Evolutionary conservation across 2,329 filamentous ascomycete genomes (phyloP), one percentile per base, ranked within the genome.

Genomic region (Malbranchea zuffiana): DNA sequence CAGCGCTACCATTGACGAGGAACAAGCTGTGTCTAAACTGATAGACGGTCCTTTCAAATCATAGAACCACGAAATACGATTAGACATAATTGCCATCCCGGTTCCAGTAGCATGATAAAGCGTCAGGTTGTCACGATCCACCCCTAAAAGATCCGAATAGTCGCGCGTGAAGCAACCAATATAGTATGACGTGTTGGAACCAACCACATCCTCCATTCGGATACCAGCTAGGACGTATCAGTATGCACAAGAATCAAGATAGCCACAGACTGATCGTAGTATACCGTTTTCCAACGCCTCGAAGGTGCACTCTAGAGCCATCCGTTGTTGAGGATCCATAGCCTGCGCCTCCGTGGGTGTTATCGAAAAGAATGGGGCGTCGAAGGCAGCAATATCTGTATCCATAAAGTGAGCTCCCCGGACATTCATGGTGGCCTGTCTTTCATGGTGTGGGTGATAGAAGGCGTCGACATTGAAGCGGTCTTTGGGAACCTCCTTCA

Each of bases 391-490:
- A 12, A 33, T 30, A 30, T 47, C 44, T 21, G 41, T 31, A 6
- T 29, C 30, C 11, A 47, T 25, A 19, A 47, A 47, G 32, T 47
- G 44, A 10, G 40, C 44, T 11, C 44, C 30, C 12, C 35, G 29
- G 13, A 40, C 25, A 24, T 37, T 15, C 23, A 29, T 28, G 16
- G 7, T 3, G 16, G n/a, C 26, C 6, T 26, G 7, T 17, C 23
- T 51, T 23, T 59, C 53, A 6, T 50, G 45, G 37, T 60, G 52
- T 4, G 61, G 60, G 41, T 63, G 59, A 44, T 60, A 62, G 42
- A 52, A 55, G 2, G 52, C 57, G 13, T 51, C 49, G 1, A 51
- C 38, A 41, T 57, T 59, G 24, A 59, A 52, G 3, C 60, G 48
- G n/a, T 57, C 52, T 11, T 40, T 35, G 15, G 39, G 39, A 12